Conservation (phyloP, 1,284 basidiomycete species). For the Neonothopanus nambi region DNA sequence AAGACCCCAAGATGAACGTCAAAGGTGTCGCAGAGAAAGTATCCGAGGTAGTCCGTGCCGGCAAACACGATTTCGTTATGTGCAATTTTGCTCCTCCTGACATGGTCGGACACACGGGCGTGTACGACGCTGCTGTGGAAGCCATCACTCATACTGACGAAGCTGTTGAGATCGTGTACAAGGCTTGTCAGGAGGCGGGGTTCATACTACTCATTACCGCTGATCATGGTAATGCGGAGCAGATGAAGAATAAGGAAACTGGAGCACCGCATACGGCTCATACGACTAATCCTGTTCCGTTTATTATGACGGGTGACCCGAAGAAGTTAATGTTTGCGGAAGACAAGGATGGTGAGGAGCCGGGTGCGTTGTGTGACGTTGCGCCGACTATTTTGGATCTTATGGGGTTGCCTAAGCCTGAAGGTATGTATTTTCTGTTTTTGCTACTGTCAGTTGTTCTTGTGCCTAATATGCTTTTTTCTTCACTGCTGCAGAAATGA, state of each 20-base stretch:
- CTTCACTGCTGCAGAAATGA: conserved; percentile 46
- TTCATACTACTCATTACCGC: conserved; percentile 86
- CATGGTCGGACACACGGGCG: conserved; percentile 93
- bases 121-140: conserved; percentile 84
- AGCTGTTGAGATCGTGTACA: conserved; percentile 83
- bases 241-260: conserved; percentile 85
- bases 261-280: conserved; percentile 88
- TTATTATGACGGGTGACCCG: conserved; percentile 43
- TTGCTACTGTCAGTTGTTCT: not conserved
- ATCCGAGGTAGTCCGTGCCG: conserved; percentile 73
- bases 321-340: conserved; percentile 33
- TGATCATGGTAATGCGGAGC: conserved; percentile 92
- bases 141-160: conserved; percentile 83
- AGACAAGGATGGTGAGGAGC: conserved; percentile 45
- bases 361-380: conserved; percentile 79
- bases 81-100: conserved; percentile 95
- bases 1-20: conserved; percentile 85
- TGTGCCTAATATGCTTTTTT: conserved; percentile 11
- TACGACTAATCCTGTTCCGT: conserved; percentile 78
- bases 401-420: conserved; percentile 63
- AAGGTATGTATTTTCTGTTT: conserved; percentile 42
- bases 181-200: conserved; percentile 81
- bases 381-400: conserved; percentile 83
- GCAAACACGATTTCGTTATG: conserved; percentile 86
- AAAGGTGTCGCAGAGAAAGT: conserved; percentile 88